Evolutionary conservation across 805 yeast species (phyloP).

Genomic region (Schizosaccharomyces lindneri): DNA sequence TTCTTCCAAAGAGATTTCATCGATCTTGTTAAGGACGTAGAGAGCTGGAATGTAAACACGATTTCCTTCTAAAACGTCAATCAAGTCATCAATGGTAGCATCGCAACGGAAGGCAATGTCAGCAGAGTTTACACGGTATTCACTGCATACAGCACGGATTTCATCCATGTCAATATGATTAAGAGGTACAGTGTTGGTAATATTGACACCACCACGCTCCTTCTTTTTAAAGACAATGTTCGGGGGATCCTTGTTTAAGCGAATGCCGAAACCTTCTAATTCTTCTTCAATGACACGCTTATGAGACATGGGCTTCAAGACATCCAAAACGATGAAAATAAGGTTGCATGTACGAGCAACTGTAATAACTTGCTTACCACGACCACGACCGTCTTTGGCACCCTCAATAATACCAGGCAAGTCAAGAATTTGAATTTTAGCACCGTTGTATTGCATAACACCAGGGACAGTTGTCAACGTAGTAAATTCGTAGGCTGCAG

Average conservation of each 20-base stretch:
- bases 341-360: constrained; percentile 95
- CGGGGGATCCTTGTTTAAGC: constrained; percentile 74
- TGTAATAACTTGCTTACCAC: constrained; percentile 96
- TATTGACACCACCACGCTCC: constrained; percentile 86
- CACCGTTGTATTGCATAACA: constrained; percentile 84
- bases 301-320: constrained; percentile 84
- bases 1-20: constrained; percentile 81
- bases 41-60: constrained; percentile 89
- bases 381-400: constrained; percentile 93
- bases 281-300: constrained; percentile 85
- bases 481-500: constrained; percentile 43
- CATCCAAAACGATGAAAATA: constrained; percentile 81
- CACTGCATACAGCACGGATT: constrained; percentile 85
- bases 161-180: constrained; percentile 83
- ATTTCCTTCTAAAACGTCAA: constrained; percentile 77
- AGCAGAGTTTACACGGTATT: constrained; percentile 84
- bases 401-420: constrained; percentile 93
- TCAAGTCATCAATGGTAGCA: constrained; percentile 89
- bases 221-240: constrained; percentile 77
- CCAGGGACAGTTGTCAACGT: constrained; percentile 96
- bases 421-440: constrained; percentile 83
- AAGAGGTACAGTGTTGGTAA: constrained; percentile 78
- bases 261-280: constrained; percentile 89
- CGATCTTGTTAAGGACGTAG: constrained; percentile 86
- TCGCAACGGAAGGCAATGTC: constrained; percentile 92